Evolutionary conservation across 2,329 filamentous ascomycete genomes (phyloP).

Genomic region (Dactylella cylindrospora): DNA sequence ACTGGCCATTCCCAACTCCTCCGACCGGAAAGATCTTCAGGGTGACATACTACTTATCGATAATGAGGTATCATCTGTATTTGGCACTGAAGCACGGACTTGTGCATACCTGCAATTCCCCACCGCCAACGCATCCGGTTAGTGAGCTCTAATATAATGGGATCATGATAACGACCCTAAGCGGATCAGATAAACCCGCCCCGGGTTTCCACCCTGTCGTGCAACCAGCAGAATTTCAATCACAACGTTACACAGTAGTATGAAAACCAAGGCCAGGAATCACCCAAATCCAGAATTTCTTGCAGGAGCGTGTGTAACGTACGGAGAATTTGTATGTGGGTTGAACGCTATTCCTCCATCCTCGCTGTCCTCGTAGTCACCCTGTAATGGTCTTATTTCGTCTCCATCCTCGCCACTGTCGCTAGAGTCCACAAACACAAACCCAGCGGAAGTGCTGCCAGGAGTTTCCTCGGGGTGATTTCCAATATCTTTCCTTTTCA

Average conservation of each 20-base stretch:
- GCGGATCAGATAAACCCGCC: conserved; percentile 32
- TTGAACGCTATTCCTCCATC: conserved; percentile 20
- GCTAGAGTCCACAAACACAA: conserved; percentile 20
- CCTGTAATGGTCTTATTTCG: conserved; percentile 8
- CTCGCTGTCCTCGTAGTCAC: conserved; percentile 13
- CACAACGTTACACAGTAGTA: conserved; percentile 10
- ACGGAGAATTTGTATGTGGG: conserved; percentile 40
- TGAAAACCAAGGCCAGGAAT: background rate
- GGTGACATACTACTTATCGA: conserved; percentile 67
- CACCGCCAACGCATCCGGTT: conserved; percentile 46
- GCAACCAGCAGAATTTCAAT: background rate
- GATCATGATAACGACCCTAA: conserved; percentile 1
- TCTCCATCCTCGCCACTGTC: conserved; percentile 8
- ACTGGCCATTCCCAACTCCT: too few species aligned
- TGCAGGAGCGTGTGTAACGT: background rate
- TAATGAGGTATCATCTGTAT: conserved; percentile 72
- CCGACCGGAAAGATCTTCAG: background rate
- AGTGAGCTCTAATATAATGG: conserved; percentile 36
- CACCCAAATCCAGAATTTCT: background rate
- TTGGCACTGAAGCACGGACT: conserved; percentile 75
- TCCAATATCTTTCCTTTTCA: conserved; percentile 1
- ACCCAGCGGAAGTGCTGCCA: conserved; percentile 17
- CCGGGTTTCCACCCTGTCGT: conserved; percentile 3
- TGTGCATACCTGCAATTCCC: conserved; percentile 62
- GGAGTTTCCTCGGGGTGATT: conserved; percentile 3